phyloP scores from a whole-genome alignment of 768 basidiomycete species.

The Lyophyllum shimeji region DNA sequence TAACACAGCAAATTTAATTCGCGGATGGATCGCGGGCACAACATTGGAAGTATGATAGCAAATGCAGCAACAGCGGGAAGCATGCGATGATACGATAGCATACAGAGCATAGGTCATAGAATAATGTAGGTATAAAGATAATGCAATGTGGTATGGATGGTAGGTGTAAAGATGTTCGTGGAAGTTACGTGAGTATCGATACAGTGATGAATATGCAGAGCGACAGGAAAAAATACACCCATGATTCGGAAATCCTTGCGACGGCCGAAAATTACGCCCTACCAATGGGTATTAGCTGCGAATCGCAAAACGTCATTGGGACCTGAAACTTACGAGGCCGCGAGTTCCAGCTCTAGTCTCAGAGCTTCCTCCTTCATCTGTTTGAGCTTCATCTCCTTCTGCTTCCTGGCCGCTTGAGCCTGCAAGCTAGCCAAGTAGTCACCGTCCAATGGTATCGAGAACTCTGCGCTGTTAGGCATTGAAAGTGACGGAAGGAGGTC shows the following conservation, averaged over 20 bases:
- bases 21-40: neutral
- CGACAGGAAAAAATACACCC: neutral
- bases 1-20: neutral
- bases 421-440: neutral
- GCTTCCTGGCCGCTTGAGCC: slow-evolving; percentile 19
- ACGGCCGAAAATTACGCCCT: neutral
- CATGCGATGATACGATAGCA: neutral
- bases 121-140: slow-evolving; percentile 10
- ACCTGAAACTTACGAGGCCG: slow-evolving; percentile 11
- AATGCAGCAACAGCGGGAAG: no score
- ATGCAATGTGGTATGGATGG: slow-evolving; percentile 2
- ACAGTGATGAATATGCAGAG: slow-evolving; percentile 8
- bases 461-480: neutral
- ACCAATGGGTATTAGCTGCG: no score
- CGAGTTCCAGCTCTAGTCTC: slow-evolving; percentile 32
- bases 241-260: neutral
- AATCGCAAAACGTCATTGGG: neutral
- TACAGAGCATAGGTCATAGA: slow-evolving; percentile 3
- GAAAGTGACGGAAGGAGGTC: neutral
- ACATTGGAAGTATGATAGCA: neutral
- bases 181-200: slow-evolving; percentile 10
- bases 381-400: slow-evolving; percentile 29
- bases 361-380: slow-evolving; percentile 32
- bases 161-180: neutral
- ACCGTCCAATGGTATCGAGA: neutral